A percentile compares a stretch with the other conserved stretches of the same genome.
phyloP scores from a whole-genome alignment of 2,329 filamentous ascomycete genomes.

The Paecilomyces sp. region DNA sequence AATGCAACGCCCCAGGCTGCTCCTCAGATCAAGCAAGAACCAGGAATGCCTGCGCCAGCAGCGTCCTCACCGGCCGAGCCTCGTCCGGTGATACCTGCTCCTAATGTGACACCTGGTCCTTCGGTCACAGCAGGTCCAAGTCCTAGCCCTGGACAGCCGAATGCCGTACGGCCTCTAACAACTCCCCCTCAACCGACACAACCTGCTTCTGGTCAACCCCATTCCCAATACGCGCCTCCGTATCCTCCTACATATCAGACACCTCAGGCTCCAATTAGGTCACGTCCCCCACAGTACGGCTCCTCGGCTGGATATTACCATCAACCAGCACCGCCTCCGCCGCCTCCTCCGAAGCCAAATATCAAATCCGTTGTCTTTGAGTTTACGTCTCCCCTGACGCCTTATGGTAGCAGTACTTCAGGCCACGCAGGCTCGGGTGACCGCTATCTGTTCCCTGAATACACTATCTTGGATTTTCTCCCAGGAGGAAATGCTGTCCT shows the following conservation, averaged over 20 bases:
- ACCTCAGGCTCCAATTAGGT: conserved; percentile 27
- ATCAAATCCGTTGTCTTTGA: conserved; percentile 44
- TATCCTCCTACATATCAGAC: conserved; percentile 24
- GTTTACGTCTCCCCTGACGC: conserved; percentile 35
- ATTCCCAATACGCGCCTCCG: conserved; percentile 18
- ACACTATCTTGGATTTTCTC: conserved; percentile 42
- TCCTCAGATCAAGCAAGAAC: neutral
- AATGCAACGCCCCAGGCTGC: neutral
- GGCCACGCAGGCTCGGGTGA: conserved; percentile 38
- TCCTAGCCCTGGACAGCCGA: conserved; percentile 12
- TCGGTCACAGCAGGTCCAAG: conserved; percentile 1
- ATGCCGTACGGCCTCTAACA: conserved; percentile 14
- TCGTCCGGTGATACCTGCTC: neutral
- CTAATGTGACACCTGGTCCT: neutral
- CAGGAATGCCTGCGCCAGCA: conserved; percentile 1
- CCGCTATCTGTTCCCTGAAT: conserved; percentile 42
- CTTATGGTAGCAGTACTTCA: conserved; percentile 33
- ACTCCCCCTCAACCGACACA: conserved; percentile 15
- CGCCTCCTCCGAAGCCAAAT: conserved; percentile 28
- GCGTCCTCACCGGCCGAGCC: conserved; percentile 1
- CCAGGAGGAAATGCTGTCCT: conserved; percentile 39
- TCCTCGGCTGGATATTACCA: conserved; percentile 27
- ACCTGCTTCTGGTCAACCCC: conserved; percentile 16
- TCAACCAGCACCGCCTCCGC: conserved; percentile 18
- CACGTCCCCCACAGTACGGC: conserved; percentile 26